Evolutionary conservation across 345 rosid genomes (phyloP), one percentile per base, ranked within the genome.

Genomic region (Populus pruinosa): DNA sequence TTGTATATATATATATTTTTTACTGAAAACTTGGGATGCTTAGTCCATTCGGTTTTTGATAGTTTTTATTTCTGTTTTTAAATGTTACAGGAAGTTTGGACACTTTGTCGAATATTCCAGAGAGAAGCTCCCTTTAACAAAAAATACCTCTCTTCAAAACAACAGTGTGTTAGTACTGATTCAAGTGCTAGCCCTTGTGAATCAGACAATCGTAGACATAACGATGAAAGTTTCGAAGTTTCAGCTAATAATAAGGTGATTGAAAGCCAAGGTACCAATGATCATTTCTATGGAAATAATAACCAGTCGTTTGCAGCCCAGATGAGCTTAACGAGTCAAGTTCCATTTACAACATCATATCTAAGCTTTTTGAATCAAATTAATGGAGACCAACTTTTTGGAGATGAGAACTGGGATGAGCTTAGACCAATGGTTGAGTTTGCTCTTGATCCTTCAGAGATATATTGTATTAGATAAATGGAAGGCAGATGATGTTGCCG

Each of bases 1-100:
- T 23, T 59, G 63, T 59, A 10, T 33, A 4, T 33, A 27, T 27
- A 27, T 27, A 27, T 27, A 27, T 59, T 21, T 59, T 10, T 11
- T 1, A 59, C 1, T 59, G 29, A 59, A 23, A 59, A 9, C 13
- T 59, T 10, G 64, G 27, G 64, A n/a, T 59, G 29, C 29, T 23
- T 10, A 23, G 16, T 59, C 12, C 64, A 59, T 59, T 23, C 64
- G 27, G 27, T 59, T 59, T 59, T 4, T 59, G 64, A 59, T 59
- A 10, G 64, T 59, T 59, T 59, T 59, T 10, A 0, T 10, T 59
- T 11, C 64, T 59, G 64, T 23, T 10, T 3, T 11, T 3, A n/a
- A 8, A 56, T 59, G 3, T 53, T 71, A 59, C 86, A 84, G 86
- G 86, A 84, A 72, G 82, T 84, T 41, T 84, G 86, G 86, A 84